These are phyloP conservation scores for Aspergillus biplanus DNA, from an alignment of 495 filamentous ascomycete species.

Conservation along the genomic window DNA sequence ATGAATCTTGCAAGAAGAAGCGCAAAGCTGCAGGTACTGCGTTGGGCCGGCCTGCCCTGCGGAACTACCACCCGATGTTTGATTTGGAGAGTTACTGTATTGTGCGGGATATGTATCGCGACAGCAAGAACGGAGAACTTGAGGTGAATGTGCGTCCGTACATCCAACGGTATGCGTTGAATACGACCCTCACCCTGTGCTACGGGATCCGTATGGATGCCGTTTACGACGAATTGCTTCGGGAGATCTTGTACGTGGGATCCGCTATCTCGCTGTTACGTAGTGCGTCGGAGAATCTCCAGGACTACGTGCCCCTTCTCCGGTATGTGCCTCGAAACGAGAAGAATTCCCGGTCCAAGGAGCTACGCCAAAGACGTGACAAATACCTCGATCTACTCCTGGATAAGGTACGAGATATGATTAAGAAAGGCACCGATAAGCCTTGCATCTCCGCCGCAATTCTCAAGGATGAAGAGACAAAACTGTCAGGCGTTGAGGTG, in stretches of 20 bases:
- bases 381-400: slow-evolving; percentile 50
- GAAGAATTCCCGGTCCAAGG: slow-evolving; percentile 49
- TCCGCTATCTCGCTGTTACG: slow-evolving; percentile 53
- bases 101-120: slow-evolving; percentile 46
- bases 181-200: slow-evolving; percentile 55
- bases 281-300: slow-evolving; percentile 53
- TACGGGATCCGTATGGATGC: slow-evolving; percentile 60
- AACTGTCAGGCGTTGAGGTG: slow-evolving; percentile 51
- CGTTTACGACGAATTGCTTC: slow-evolving; percentile 51
- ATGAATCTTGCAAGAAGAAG: slow-evolving; percentile 56
- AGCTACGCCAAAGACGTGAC: slow-evolving; percentile 49
- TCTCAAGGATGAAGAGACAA: slow-evolving; percentile 54
- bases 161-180: slow-evolving; percentile 54
- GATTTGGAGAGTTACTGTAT: slow-evolving; percentile 56
- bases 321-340: slow-evolving; percentile 53
- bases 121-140: slow-evolving; percentile 40
- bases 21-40: slow-evolving; percentile 54
- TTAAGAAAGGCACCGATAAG: slow-evolving; percentile 53
- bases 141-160: slow-evolving; percentile 48
- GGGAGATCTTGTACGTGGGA: slow-evolving; percentile 55
- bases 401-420: slow-evolving; percentile 52
- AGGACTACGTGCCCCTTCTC: slow-evolving; percentile 54
- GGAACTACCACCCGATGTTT: slow-evolving; percentile 54
- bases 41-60: slow-evolving; percentile 47
- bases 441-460: slow-evolving; percentile 56